A percentile compares a stretch with the other conserved stretches of the same genome.
These are phyloP conservation scores for Colletotrichum orbiculare DNA, from an alignment of 2,329 filamentous ascomycete species.

Conservation along the genomic window DNA sequence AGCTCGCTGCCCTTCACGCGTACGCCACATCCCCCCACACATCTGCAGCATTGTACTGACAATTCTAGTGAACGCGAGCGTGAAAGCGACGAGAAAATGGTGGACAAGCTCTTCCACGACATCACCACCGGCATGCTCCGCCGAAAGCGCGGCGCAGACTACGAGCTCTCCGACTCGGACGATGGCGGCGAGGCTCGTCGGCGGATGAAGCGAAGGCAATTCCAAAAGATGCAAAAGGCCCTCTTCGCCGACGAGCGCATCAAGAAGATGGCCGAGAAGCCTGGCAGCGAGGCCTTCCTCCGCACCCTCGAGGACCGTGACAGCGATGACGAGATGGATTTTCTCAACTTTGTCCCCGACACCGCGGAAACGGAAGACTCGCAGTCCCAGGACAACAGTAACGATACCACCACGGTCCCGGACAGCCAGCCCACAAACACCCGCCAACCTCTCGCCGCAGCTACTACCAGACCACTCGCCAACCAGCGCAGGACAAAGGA, in stretches of 20 bases:
- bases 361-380: slow-evolving; percentile 46
- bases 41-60: slow-evolving; percentile 13
- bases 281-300: slow-evolving; percentile 90
- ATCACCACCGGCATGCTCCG: slow-evolving; percentile 90
- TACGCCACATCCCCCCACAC: slow-evolving; percentile 62
- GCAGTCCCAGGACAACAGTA: slow-evolving; percentile 45
- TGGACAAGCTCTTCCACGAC: slow-evolving; percentile 92
- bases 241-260: slow-evolving; percentile 90
- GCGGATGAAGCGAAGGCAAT: slow-evolving; percentile 86
- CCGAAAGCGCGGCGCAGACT: slow-evolving; percentile 83
- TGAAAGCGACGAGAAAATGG: slow-evolving; percentile 83
- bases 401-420: slow-evolving; percentile 51
- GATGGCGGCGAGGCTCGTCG: slow-evolving; percentile 83
- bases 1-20: slow-evolving; percentile 89
- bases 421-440: slow-evolving; percentile 60
- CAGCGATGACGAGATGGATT: slow-evolving; percentile 80
- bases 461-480: slow-evolving; percentile 63
- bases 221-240: slow-evolving; percentile 90
- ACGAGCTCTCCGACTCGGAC: slow-evolving; percentile 90
- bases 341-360: slow-evolving; percentile 64
- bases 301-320: slow-evolving; percentile 87
- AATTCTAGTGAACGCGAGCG: slow-evolving; percentile 78
- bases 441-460: slow-evolving; percentile 48
- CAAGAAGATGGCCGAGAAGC: slow-evolving; percentile 88
- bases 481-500: slow-evolving; percentile 70